These are phyloP conservation scores for Petunia secreta DNA, from an alignment of 257 asterid genomes.

Conservation along the genomic window DNA sequence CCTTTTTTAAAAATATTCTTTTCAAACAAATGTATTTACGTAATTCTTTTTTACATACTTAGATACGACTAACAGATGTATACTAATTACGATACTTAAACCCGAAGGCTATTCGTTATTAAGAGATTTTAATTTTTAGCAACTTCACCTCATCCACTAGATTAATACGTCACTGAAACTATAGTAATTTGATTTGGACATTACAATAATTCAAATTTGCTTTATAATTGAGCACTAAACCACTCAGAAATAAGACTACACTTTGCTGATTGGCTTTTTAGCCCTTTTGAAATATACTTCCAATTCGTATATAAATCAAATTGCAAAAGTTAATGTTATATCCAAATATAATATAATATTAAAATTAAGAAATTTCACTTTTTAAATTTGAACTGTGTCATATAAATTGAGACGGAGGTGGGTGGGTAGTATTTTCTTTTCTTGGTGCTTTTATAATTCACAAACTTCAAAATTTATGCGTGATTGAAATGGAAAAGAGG, in stretches of 20 bases:
- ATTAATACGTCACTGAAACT: neutral
- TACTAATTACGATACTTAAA: too few species aligned
- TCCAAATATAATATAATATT: too few species aligned
- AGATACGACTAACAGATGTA: too few species aligned
- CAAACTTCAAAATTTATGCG: neutral
- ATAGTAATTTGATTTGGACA: neutral
- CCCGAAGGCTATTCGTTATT: too few species aligned
- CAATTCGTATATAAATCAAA: too few species aligned
- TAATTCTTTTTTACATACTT: too few species aligned
- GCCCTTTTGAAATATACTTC: neutral
- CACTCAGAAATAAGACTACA: too few species aligned
- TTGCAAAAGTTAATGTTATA: neutral
- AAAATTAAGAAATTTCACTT: too few species aligned
- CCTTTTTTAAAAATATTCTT: too few species aligned
- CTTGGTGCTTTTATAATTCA: neutral
- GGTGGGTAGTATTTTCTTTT: neutral
- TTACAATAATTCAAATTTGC: neutral
- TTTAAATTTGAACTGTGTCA: too few species aligned
- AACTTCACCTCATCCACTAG: neutral
- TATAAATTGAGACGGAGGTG: too few species aligned
- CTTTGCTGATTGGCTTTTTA: neutral
- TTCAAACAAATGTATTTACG: too few species aligned
- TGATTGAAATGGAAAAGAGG: slow-evolving; percentile 26
- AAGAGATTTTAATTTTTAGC: neutral
- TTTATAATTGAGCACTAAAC: neutral